Evolutionary conservation across 768 basidiomycete genomes (phyloP), one percentile per base, ranked within the genome.

Genomic region (Leccinum truebloodii): DNA sequence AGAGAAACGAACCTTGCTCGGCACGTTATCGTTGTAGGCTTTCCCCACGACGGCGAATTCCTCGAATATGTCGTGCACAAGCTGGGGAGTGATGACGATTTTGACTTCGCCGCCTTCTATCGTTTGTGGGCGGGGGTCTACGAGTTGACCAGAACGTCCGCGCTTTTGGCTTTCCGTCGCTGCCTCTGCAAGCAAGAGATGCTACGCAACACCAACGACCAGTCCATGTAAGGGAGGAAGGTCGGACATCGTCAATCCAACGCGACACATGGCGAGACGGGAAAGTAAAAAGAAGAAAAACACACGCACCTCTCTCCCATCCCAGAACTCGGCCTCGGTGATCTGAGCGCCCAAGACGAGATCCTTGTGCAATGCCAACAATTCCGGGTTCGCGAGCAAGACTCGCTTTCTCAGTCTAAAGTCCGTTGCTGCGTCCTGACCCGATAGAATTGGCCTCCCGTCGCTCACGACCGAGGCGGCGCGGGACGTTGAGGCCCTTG

Each of bases 291-390:
- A 10, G n/a, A 10, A 44, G 41, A 10, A 9, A 10, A 14, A 26
- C 0, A 50, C 49, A 26, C 49, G 24, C 71, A 97, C 94, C 83
- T 97, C 91, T 69, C 97, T 82, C 34, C 94, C 94, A 62, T 95
- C 94, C 97, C 97, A 98, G 73, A 98, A 99, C 65, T 99, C 97
- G 0, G 86, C 83, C 74, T 98, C 95, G 1, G 89, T 89, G 32
- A 99, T 90, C 63, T 92, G 88, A 10, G 88, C 86, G 30, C 80
- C 80, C 74, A 92, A 85, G 51, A 98, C 97, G 61, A 98, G 84
- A 53, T 96, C 92, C 41, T 87, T 86, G 73, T 98, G 95, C 49
- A 99, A 78, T 12, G 84, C 73, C 20, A 86, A 87, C 57, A 98
- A 80, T 59, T 93, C 92, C 1, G 89, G 84, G 63, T 89, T 88